Evolutionary conservation across 306 rosid genomes (phyloP), one percentile per base, ranked within the genome.

Genomic region (Sindora glabra): DNA sequence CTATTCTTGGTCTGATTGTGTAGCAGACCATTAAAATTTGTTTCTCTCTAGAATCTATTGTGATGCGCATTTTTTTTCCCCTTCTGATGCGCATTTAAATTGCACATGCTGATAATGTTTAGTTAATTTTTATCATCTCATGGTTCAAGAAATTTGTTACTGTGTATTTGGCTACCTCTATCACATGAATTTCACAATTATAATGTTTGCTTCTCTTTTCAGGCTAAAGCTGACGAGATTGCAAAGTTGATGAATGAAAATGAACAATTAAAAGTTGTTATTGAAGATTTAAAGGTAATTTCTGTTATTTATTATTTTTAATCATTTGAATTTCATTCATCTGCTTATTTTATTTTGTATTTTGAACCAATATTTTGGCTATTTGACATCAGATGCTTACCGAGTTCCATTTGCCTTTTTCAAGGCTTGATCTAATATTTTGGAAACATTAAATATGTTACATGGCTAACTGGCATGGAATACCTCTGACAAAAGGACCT

Each of bases 141-240:
- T 50, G 19, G 34, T 47, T 48, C 36, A 33, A 32, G 57, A 39
- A 16, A 33, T 37, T 62, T 29, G 33, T 55, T 15, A 45, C 23
- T 17, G n/a, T 29, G 26, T 34, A 22, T 21, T 33, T 46, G 37
- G 9, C 23, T 38, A n/a, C 34, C 10, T 38, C 24, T 23, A 1
- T 21, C 48, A 56, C 29, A 48, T 25, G 27, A 6, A 9, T n/a
- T n/a, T n/a, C n/a, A n/a, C n/a, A n/a, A n/a, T n/a, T n/a, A n/a
- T n/a, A n/a, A n/a, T n/a, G n/a, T n/a, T n/a, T n/a, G n/a, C n/a
- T 52, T 77, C 32, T 59, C 48, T 66, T 61, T 56, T 61, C 83
- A 94, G 99, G 95, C 91, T 62, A 94, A 94, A 77, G 99, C 99
- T 50, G 97, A 89, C 38, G 99, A 94, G 64, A 94, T 94, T 59